phyloP scores from a whole-genome alignment of 306 rosid species.

The Casuarina glauca region DNA sequence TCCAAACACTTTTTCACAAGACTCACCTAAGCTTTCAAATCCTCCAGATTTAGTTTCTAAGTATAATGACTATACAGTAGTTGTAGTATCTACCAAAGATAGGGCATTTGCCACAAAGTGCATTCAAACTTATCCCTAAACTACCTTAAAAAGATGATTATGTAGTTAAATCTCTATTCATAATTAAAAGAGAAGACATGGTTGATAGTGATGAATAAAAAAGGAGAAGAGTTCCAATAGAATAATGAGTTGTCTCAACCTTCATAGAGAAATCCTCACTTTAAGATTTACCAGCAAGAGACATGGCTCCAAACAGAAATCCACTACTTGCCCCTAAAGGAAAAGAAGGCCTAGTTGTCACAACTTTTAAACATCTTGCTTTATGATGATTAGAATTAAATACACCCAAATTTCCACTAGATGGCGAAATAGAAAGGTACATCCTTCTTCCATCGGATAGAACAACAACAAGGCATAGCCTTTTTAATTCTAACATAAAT shows the following conservation, averaged over 20 bases:
- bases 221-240: slow-evolving; percentile 87
- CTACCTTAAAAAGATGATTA: slow-evolving; percentile 62
- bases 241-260: slow-evolving; percentile 86
- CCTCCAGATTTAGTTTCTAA: slow-evolving; percentile 84
- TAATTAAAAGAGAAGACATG: slow-evolving; percentile 79
- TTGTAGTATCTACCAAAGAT: slow-evolving; percentile 74
- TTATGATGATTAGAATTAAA: slow-evolving; percentile 64
- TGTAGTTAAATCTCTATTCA: slow-evolving; percentile 72
- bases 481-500: slow-evolving; percentile 86
- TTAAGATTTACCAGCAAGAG: slow-evolving; percentile 79
- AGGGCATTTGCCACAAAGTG: slow-evolving; percentile 89
- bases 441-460: slow-evolving; percentile 93
- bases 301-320: slow-evolving; percentile 80
- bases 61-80: slow-evolving; percentile 76
- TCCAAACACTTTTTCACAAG: slow-evolving; percentile 67
- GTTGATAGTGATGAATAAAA: slow-evolving; percentile 93
- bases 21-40: slow-evolving; percentile 63
- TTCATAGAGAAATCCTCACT: slow-evolving; percentile 86
- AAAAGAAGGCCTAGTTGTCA: slow-evolving; percentile 95
- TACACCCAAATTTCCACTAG: slow-evolving; percentile 77
- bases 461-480: slow-evolving; percentile 84
- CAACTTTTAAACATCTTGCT: slow-evolving; percentile 88
- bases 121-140: slow-evolving; percentile 66
- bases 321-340: slow-evolving; percentile 89
- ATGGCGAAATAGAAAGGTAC: slow-evolving; percentile 88